Base-by-base conservation (phyloP, 441 rosid species). In the Euphorbia corollata region DNA sequence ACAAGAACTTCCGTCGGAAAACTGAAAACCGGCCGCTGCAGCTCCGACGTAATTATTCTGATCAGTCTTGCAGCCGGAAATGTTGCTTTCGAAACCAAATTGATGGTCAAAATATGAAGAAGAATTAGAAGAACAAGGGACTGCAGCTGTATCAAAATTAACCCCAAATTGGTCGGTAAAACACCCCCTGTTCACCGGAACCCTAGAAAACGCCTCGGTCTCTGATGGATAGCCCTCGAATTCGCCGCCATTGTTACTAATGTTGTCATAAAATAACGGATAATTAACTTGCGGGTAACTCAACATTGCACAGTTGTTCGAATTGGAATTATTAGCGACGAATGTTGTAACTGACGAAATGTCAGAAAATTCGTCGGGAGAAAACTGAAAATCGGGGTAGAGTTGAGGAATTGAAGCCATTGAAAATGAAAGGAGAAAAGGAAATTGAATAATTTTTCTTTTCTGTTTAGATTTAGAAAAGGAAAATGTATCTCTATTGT, bases 391-490 rank as follows among this genome's bases (percentile, higher is more conserved):
- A 63, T 78, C 80, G 32, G 76, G 34, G 75, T 71, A 78, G 32
- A 80, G 79, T 8, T 84, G 83, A 77, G 87, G 85, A 50, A 80
- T 47, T 18, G 85, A 84, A 74, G 85, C 81, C 95, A 88, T 88
- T 63, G 63, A 24, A 48, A 57, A 54, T 47, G 27, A 24, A 41
- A 48, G 7, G 24, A 48, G 39, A 34, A 16, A 48, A 4, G 16
- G 53, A 15, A 18, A 19, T 13, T n/a, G 8, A 36, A 36, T 9
- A 41, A 6, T 43, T 30, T 6, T 32, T 67, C 8, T 55, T 24
- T 43, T 15, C 0, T 8, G 27, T 15, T 12, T 13, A 11, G 20
- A 13, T 57, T 30, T 5, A 54, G 10, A 20, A 20, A 8, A 54
- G 20, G 16, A 54, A 19, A 54, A 54, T 19, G 58, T 54, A 0